Evolutionary conservation across 2,329 filamentous ascomycete species (phyloP).

Genomic region (Scedosporium minutisporum): DNA sequence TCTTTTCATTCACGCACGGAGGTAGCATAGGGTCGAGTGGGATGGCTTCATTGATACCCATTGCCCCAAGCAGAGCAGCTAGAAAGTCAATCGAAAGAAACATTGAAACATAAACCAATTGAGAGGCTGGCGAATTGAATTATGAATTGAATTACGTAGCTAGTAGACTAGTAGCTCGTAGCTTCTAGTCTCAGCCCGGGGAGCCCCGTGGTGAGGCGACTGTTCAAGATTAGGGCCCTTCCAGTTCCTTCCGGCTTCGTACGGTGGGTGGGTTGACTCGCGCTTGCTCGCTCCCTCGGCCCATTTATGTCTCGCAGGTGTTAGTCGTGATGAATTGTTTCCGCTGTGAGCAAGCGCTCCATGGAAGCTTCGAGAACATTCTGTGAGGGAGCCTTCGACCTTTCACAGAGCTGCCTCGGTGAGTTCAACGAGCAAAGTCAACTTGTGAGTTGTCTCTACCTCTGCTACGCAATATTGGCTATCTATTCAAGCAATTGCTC

Average conservation of each 20-base stretch:
- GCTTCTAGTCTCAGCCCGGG: not conserved
- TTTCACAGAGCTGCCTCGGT: not conserved
- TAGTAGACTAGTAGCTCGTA: too few relatives aligned
- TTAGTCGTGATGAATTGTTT: not conserved
- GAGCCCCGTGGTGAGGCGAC: not conserved
- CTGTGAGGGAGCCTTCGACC: not conserved
- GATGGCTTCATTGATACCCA: constrained; percentile 4
- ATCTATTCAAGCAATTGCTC: too few relatives aligned
- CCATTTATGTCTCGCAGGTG: not conserved
- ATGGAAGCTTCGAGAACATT: constrained; percentile 3
- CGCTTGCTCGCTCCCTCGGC: not conserved
- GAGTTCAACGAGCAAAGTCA: not conserved
- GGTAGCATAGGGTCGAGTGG: not conserved
- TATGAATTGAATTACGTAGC: too few relatives aligned
- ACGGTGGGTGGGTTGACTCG: not conserved
- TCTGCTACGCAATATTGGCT: not conserved
- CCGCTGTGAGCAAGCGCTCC: not conserved
- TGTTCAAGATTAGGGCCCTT: not conserved
- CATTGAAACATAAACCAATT: not conserved
- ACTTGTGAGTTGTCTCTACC: not conserved
- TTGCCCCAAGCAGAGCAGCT: not conserved
- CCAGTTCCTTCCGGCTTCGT: not conserved
- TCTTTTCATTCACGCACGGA: too few relatives aligned
- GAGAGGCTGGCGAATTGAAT: too few relatives aligned
- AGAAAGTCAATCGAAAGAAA: not conserved